Evolutionary conservation across 495 filamentous ascomycete genomes (phyloP), one percentile per base, ranked within the genome.

Genomic region (Penicillium cosmopolitanum): DNA sequence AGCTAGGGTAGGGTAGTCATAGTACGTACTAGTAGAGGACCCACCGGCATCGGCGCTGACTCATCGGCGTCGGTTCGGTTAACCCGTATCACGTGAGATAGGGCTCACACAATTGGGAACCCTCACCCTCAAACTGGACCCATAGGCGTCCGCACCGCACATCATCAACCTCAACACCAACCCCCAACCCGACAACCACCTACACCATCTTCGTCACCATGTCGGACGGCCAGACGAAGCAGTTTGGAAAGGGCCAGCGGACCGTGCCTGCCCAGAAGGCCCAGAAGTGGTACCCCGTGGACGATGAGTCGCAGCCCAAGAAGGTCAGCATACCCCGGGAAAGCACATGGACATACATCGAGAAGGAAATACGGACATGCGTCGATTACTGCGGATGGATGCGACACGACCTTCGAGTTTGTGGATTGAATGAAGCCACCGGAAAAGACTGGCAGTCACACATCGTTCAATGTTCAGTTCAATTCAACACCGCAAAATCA

Each of bases 221-320:
- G 87, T 89, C 88, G 85, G 83, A 80, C 73, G 73, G 74, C 75
- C 76, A 87, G 82, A 91, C 90, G 81, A 96, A 97, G 90, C 91
- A 87, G 83, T 97, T 97, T 86, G 93, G 91, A 83, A 97, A 96
- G 87, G 90, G 91, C 81, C 90, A 92, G 82, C 88, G 95, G 82
- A 84, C 87, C 77, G 85, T 98, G 75, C 91, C 91, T 71, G 82
- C 87, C 75, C 86, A 95, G 79, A 96, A 96, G 90, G 95, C 94
- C 73, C 85, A 89, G 86, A 99, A 98, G 83, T 99, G 94, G 91
- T 99, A 99, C 81, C 96, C 96, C 77, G 90, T 93, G 71, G 92
- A 97, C 76, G 95, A 97, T 80, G 89, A 94, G 75, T 73, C 84
- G 73, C 83, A 90, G 83, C 88, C 89, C 61, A 96, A 91, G 85